phyloP scores from a whole-genome alignment of 495 filamentous ascomycete genomes.

The Astrothelium macrocarpum region DNA sequence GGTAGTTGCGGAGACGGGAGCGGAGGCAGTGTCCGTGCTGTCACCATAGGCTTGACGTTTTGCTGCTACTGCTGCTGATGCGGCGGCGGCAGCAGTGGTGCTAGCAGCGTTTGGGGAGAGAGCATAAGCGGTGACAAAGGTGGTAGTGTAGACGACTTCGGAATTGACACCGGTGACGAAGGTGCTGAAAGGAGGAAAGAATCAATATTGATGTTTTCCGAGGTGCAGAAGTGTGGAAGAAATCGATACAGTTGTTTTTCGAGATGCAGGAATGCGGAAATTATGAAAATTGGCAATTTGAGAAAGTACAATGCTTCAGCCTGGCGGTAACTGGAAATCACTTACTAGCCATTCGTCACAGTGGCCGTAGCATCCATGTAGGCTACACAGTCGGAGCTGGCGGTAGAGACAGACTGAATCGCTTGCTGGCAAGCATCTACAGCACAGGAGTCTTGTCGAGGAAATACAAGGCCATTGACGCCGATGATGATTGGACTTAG shows the following conservation, averaged over 20 bases:
- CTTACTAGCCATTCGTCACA: neutral
- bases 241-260: too few species aligned
- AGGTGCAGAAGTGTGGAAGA: neutral
- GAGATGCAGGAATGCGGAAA: neutral
- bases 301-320: neutral
- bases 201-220: neutral
- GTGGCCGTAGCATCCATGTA: neutral
- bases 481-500: neutral
- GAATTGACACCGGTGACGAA: neutral
- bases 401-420: neutral
- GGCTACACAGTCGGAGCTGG: neutral
- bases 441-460: neutral
- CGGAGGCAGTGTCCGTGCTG: neutral
- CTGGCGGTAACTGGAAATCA: neutral
- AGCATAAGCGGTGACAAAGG: neutral
- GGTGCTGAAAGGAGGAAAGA: neutral
- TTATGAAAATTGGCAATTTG: neutral
- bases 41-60: neutral
- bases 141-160: neutral
- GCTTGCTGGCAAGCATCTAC: neutral
- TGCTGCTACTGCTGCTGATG: neutral
- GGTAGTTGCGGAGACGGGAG: neutral
- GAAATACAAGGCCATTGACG: slow-evolving; percentile 1
- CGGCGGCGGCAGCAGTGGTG: too few species aligned
- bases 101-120: too few species aligned